Conservation (phyloP, 2,329 filamentous ascomycete species). For the Colletotrichum echinochloae region DNA sequence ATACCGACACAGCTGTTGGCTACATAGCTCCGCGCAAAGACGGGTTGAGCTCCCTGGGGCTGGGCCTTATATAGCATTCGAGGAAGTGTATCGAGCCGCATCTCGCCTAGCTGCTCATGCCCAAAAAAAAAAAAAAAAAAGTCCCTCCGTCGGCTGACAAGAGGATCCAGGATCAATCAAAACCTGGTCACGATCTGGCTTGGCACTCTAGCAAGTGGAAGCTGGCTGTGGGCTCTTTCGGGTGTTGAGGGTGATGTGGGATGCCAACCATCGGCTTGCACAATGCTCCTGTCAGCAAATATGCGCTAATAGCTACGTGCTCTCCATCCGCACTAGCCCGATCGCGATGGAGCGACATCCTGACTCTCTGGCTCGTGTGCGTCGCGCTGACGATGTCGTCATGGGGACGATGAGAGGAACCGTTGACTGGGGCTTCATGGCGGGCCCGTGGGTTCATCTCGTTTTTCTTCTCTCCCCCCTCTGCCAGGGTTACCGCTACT, state of each 20-base stretch:
- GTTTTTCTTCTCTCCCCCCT: neutral
- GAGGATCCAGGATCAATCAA: neutral
- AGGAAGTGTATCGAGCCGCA: neutral
- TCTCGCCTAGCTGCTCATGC: neutral
- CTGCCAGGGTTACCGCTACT: neutral
- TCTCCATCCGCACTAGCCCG: neutral
- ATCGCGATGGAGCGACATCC: neutral
- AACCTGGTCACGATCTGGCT: neutral
- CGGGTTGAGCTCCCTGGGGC: too few species aligned
- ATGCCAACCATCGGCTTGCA: neutral
- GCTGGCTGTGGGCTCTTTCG: neutral
- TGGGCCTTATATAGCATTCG: conserved; percentile 11
- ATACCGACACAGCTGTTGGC: neutral
- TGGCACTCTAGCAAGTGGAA: conserved; percentile 11
- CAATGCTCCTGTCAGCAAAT: neutral
- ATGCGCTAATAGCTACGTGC: neutral
- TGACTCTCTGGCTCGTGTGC: neutral
- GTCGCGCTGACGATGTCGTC: conserved; percentile 22
- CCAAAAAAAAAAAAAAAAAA: neutral
- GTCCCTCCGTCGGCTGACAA: neutral
- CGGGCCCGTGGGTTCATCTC: neutral
- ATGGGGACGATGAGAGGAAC: conserved; percentile 12
- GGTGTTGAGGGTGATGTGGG: neutral
- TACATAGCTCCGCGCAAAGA: neutral
- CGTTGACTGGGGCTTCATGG: neutral